A percentile compares a stretch with the other conserved stretches of the same genome.
These are phyloP conservation scores for Marasmius sp. DNA, from an alignment of 1,284 basidiomycete genomes.

Conservation along the genomic window DNA sequence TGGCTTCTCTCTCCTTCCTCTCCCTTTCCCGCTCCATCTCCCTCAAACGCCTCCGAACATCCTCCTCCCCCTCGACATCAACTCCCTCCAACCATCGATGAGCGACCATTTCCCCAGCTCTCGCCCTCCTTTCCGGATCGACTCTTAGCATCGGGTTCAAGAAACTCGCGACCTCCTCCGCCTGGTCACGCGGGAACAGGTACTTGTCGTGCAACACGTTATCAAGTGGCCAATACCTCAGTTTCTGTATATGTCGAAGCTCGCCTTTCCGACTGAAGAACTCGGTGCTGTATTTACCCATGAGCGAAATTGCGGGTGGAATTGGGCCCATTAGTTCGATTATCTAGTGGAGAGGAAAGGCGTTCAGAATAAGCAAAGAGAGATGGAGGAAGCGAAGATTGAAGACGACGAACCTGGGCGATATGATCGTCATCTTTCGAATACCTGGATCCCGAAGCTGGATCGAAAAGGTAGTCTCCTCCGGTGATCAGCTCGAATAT, in stretches of 20 bases:
- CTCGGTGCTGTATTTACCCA: slow-evolving; percentile 92
- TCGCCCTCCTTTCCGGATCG: slow-evolving; percentile 55
- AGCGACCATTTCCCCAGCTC: slow-evolving; percentile 60
- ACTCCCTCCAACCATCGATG: slow-evolving; percentile 3
- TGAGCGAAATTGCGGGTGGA: slow-evolving; percentile 82
- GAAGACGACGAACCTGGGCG: slow-evolving; percentile 46
- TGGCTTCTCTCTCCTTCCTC: neutral
- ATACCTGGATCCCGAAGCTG: slow-evolving; percentile 72
- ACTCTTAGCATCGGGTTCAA: slow-evolving; percentile 83
- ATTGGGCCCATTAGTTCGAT: slow-evolving; percentile 95
- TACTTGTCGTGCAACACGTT: slow-evolving; percentile 96
- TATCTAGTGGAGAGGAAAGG: slow-evolving; percentile 51
- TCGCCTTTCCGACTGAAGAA: slow-evolving; percentile 97
- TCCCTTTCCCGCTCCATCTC: neutral
- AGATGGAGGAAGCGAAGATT: neutral
- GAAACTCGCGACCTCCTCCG: slow-evolving; percentile 83
- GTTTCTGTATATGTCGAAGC: slow-evolving; percentile 88
- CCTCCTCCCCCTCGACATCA: neutral
- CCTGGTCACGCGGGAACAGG: slow-evolving; percentile 84
- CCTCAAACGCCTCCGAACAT: too few species aligned
- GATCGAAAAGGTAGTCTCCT: slow-evolving; percentile 90
- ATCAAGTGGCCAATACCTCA: slow-evolving; percentile 93
- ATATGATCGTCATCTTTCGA: slow-evolving; percentile 98
- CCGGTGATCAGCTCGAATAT: slow-evolving; percentile 90
- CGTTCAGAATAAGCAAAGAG: neutral